phyloP scores from a whole-genome alignment of 2,329 filamentous ascomycete genomes.

The Diplocarpon mali region DNA sequence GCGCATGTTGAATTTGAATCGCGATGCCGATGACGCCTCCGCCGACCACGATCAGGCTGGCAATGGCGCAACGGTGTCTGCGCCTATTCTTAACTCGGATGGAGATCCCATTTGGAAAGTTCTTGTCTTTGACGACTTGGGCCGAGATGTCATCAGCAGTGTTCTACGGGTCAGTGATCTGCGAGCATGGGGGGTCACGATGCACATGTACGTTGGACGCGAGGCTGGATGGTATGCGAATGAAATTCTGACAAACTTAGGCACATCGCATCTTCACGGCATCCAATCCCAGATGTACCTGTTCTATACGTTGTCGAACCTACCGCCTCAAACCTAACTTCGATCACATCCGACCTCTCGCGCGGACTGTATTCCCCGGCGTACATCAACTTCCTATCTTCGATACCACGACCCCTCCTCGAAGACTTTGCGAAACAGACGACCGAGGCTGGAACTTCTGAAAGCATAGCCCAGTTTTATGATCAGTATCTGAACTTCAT shows the following conservation, averaged over 20 bases:
- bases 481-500: conserved; percentile 98
- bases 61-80: conserved; percentile 56
- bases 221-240: not conserved
- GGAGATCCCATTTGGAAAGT: conserved; percentile 97
- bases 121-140: conserved; percentile 83
- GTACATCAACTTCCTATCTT: conserved; percentile 94
- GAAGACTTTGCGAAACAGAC: conserved; percentile 93
- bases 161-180: conserved; percentile 90
- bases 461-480: conserved; percentile 83
- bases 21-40: conserved; percentile 43
- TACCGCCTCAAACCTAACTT: conserved; percentile 65
- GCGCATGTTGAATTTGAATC: conserved; percentile 91
- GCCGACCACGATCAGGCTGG: conserved; percentile 51
- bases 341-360: conserved; percentile 76
- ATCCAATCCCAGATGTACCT: conserved; percentile 91
- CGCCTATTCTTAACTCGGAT: conserved; percentile 74
- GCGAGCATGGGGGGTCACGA: conserved; percentile 86
- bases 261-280: conserved; percentile 70
- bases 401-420: conserved; percentile 76
- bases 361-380: conserved; percentile 84
- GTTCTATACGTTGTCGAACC: conserved; percentile 96
- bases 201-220: conserved; percentile 61
- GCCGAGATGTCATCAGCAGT: conserved; percentile 92
- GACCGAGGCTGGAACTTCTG: conserved; percentile 71
- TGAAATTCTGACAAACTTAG: conserved; percentile 33